phyloP scores from a whole-genome alignment of 805 yeast genomes.

The Crinitomyces ghanaensis region DNA sequence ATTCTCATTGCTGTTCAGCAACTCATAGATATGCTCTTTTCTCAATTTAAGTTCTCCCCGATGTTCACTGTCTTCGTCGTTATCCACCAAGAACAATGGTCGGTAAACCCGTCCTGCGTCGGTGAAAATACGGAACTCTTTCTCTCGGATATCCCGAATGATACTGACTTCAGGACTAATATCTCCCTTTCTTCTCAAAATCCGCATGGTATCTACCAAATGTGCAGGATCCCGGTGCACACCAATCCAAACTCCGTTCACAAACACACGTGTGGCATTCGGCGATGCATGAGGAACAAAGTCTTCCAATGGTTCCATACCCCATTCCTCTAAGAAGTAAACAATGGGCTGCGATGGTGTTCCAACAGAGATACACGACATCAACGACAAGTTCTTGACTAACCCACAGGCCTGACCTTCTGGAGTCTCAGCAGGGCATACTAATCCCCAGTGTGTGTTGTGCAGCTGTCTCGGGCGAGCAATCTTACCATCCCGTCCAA shows the following conservation, averaged over 20 bases:
- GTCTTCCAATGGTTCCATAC: slow-evolving; percentile 95
- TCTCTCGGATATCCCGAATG: slow-evolving; percentile 93
- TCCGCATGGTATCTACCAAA: slow-evolving; percentile 80
- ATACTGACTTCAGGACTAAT: slow-evolving; percentile 93
- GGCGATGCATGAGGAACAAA: slow-evolving; percentile 88
- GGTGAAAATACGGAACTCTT: slow-evolving; percentile 89
- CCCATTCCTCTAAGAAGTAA: slow-evolving; percentile 95
- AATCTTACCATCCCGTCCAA: slow-evolving; percentile 97
- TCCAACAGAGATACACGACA: slow-evolving; percentile 98
- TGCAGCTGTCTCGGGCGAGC: slow-evolving; percentile 99
- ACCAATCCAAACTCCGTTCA: slow-evolving; percentile 99
- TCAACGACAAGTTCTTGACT: slow-evolving; percentile 88
- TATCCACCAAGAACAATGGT: slow-evolving; percentile 89
- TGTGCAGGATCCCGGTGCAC: slow-evolving; percentile 94
- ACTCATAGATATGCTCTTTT: slow-evolving; percentile 69
- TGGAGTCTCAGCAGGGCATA: slow-evolving; percentile 99
- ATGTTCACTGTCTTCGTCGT: slow-evolving; percentile 37
- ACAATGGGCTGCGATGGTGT: slow-evolving; percentile 92
- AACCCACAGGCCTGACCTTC: slow-evolving; percentile 99
- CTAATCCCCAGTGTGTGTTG: slow-evolving; percentile 99
- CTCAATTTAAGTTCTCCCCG: slow-evolving; percentile 72
- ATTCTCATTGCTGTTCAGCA: slow-evolving; percentile 40
- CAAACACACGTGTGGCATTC: slow-evolving; percentile 86
- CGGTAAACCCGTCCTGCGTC: slow-evolving; percentile 98
- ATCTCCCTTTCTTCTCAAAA: slow-evolving; percentile 89